These are phyloP conservation scores for Ilyonectria robusta DNA, from an alignment of 2,329 filamentous ascomycete genomes.

Conservation along the genomic window DNA sequence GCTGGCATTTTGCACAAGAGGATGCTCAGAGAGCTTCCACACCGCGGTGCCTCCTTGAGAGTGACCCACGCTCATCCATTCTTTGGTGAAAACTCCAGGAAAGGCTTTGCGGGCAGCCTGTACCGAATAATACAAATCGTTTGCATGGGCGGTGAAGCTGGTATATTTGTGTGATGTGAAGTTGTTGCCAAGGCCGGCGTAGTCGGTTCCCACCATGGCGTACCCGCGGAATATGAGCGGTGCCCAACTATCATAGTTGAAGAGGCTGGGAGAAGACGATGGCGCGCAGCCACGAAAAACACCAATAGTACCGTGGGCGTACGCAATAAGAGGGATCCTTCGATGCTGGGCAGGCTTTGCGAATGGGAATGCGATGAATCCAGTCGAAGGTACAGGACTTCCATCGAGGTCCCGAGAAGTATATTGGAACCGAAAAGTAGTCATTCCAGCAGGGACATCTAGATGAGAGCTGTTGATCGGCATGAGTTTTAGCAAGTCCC, in stretches of 20 bases:
- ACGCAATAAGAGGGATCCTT: conserved; percentile 27
- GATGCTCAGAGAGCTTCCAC: conserved; percentile 17
- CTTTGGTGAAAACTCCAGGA: not conserved
- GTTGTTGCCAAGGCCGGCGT: conserved; percentile 41
- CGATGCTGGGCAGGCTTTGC: not conserved
- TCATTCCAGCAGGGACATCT: conserved; percentile 28
- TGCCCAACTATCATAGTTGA: conserved; percentile 35
- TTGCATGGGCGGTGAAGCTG: conserved; percentile 27
- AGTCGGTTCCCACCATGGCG: conserved; percentile 42
- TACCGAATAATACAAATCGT: conserved; percentile 35
- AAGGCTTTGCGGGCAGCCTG: conserved; percentile 24
- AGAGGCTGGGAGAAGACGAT: conserved; percentile 28
- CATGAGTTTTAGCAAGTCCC: conserved; percentile 37
- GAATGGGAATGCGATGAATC: conserved; percentile 31
- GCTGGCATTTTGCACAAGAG: too few species aligned
- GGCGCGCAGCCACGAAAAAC: conserved; percentile 34
- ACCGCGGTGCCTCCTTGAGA: conserved; percentile 25
- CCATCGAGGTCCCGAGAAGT: conserved; percentile 33
- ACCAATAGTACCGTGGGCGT: conserved; percentile 36
- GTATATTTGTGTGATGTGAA: conserved; percentile 38
- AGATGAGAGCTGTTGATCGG: conserved; percentile 23
- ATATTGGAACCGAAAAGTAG: conserved; percentile 39
- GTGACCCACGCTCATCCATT: conserved; percentile 26
- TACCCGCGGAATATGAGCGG: conserved; percentile 27
- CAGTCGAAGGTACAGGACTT: conserved; percentile 32